Evolutionary conservation across 2,329 filamentous ascomycete genomes (phyloP), one percentile per base, ranked within the genome.

Genomic region (Eurotiales sp.): DNA sequence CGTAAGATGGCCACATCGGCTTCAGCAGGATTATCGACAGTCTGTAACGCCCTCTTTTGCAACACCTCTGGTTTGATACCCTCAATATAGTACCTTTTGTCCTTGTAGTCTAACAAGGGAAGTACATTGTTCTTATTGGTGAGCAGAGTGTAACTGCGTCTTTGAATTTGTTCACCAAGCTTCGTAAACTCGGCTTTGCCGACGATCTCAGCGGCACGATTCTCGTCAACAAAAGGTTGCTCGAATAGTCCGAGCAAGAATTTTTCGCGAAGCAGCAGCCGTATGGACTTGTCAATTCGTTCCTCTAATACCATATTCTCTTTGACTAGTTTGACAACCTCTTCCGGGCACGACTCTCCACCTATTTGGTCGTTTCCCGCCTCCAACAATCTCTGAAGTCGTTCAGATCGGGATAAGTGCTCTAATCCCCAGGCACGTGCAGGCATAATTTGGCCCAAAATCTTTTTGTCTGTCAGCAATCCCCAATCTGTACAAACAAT

Each of bases 211-310:
- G 75, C 12, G 77, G 68, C 0, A 80, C 66, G 0, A 83, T 80
- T 3, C 76, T 83, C 1, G 76, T 74, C 59, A 83, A 87, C 72
- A 39, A 76, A 80, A 0, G 86, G 85, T 40, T 82, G 79, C 62
- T 90, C 86, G 58, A 89, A 89, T 14, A 90, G 72, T 1, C 86
- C 86, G 65, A 83, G 74, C 22, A 77, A 74, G 60, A 89, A 89
- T 63, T 90, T 90, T 29, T 81, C 79, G 14, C 80, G 76, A 8
- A 89, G 77, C 6, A 85, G 72, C 46, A 86, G 74, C 5, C 80
- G 74, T 1, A 89, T 85, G 3, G 86, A 86, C 8, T 72, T 77
- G 63, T 89, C 77, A n/a, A 89, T n/a, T n/a, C n/a, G n/a, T n/a
- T n/a, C n/a, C n/a, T n/a, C n/a, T n/a, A n/a, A n/a, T n/a, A n/a